phyloP scores from a whole-genome alignment of 2,329 filamentous ascomycete species.

The Colletotrichum abscissum region DNA sequence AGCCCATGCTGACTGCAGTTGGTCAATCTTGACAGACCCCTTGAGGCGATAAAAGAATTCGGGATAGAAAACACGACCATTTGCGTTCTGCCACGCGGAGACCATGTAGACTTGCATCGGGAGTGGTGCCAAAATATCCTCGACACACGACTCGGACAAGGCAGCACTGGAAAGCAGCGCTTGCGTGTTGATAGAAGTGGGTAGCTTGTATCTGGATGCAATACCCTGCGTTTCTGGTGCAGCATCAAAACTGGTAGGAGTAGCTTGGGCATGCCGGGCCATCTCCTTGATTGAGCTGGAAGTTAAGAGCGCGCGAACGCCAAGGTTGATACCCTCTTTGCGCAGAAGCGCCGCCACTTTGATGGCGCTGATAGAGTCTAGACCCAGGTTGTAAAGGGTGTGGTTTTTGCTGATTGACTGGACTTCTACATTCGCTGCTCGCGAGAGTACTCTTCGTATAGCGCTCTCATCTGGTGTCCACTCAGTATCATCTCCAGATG shows the following conservation, averaged over 20 bases:
- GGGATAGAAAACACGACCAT: slow-evolving; percentile 77
- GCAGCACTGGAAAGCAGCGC: slow-evolving; percentile 51
- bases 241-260: slow-evolving; percentile 6
- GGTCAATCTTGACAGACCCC: slow-evolving; percentile 47
- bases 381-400: slow-evolving; percentile 84
- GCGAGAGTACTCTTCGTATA: slow-evolving; percentile 61
- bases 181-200: slow-evolving; percentile 47
- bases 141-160: slow-evolving; percentile 58
- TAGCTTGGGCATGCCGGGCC: slow-evolving; percentile 46
- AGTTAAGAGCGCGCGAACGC: slow-evolving; percentile 77
- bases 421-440: slow-evolving; percentile 70
- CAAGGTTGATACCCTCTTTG: slow-evolving; percentile 69
- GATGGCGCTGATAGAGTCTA: slow-evolving; percentile 93
- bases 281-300: slow-evolving; percentile 75
- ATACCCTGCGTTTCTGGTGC: rapidly evolving
- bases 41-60: slow-evolving; percentile 72
- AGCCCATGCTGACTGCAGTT: slow-evolving; percentile 71
- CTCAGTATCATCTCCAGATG: slow-evolving; percentile 10
- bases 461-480: slow-evolving; percentile 50
- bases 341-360: slow-evolving; percentile 80
- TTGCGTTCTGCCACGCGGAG: slow-evolving; percentile 76
- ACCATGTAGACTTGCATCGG: slow-evolving; percentile 87
- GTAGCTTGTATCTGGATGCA: not conserved
- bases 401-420: slow-evolving; percentile 68
- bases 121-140: slow-evolving; percentile 74